Evolutionary conservation across 495 filamentous ascomycete genomes (phyloP).

Genomic region (Penicillium paradoxum): DNA sequence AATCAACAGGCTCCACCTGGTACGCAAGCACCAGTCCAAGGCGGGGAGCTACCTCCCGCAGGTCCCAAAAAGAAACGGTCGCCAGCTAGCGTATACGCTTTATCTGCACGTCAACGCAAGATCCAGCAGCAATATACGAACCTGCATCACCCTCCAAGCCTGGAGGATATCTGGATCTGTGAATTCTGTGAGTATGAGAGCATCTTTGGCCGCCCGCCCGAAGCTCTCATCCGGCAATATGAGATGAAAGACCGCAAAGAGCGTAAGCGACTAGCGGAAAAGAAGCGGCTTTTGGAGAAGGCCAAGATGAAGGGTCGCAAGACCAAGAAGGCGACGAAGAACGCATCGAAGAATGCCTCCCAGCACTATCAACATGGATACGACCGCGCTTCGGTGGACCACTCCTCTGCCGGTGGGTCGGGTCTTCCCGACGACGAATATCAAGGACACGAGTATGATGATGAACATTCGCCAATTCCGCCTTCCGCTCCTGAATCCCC

Average conservation of each 20-base stretch:
- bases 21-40: slow-evolving; percentile 34
- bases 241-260: slow-evolving; percentile 90
- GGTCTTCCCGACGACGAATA: slow-evolving; percentile 51
- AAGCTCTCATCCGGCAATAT: slow-evolving; percentile 83
- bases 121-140: slow-evolving; percentile 69
- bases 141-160: slow-evolving; percentile 64
- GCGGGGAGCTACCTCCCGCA: slow-evolving; percentile 29
- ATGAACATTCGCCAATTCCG: slow-evolving; percentile 36
- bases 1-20: slow-evolving; percentile 25
- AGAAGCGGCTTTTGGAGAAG: slow-evolving; percentile 80
- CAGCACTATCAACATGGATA: slow-evolving; percentile 42
- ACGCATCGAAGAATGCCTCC: slow-evolving; percentile 53
- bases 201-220: slow-evolving; percentile 77
- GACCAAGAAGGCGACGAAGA: slow-evolving; percentile 65
- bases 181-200: slow-evolving; percentile 87
- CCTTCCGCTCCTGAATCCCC: slow-evolving; percentile 32
- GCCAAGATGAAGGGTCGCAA: slow-evolving; percentile 94
- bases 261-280: slow-evolving; percentile 74
- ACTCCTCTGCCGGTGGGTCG: slow-evolving; percentile 39
- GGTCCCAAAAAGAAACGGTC: slow-evolving; percentile 54
- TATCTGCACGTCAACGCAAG: slow-evolving; percentile 63
- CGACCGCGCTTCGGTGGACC: slow-evolving; percentile 43
- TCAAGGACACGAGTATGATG: slow-evolving; percentile 51
- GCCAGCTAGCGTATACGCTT: slow-evolving; percentile 53
- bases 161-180: slow-evolving; percentile 88